These are phyloP conservation scores for Aeschynomene evenia DNA, from an alignment of 306 rosid genomes.

Conservation along the genomic window DNA sequence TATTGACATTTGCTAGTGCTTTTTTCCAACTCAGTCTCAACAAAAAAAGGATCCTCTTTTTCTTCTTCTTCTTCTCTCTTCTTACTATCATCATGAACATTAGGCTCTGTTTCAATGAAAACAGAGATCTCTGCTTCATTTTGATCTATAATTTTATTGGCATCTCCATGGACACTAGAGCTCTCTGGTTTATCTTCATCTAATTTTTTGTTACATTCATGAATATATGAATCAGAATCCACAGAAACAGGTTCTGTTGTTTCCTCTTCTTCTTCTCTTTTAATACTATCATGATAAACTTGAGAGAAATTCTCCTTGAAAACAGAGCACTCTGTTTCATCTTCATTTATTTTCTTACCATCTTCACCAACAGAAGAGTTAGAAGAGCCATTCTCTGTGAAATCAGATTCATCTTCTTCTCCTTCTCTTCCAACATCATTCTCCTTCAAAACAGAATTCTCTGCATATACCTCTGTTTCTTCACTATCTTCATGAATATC, in stretches of 20 bases:
- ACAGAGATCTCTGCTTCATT: constrained; percentile 1
- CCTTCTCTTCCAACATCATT: not conserved
- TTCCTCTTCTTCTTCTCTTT: constrained; percentile 3
- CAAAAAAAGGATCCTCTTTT: constrained; percentile 14
- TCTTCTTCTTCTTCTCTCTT: constrained; percentile 20
- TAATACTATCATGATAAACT: not conserved
- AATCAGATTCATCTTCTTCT: constrained; percentile 18
- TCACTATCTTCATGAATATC: not conserved
- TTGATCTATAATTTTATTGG: not conserved
- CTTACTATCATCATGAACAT: not conserved
- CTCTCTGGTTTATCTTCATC: constrained; percentile 27
- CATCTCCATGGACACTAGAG: not conserved
- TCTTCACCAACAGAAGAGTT: not conserved
- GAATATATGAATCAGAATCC: not conserved
- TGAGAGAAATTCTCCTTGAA: not conserved
- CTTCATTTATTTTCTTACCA: not conserved
- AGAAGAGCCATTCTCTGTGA: not conserved
- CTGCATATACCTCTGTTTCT: not conserved
- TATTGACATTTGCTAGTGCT: constrained; percentile 42
- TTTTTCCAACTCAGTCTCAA: constrained; percentile 21
- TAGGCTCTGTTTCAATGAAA: not conserved
- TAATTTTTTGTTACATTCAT: not conserved
- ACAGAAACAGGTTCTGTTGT: not conserved
- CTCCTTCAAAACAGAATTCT: constrained; percentile 13
- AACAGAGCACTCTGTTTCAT: constrained; percentile 22